Evolutionary conservation across 495 filamentous ascomycete genomes (phyloP), one percentile per base, ranked within the genome.

Genomic region (Neurospora sp.): DNA sequence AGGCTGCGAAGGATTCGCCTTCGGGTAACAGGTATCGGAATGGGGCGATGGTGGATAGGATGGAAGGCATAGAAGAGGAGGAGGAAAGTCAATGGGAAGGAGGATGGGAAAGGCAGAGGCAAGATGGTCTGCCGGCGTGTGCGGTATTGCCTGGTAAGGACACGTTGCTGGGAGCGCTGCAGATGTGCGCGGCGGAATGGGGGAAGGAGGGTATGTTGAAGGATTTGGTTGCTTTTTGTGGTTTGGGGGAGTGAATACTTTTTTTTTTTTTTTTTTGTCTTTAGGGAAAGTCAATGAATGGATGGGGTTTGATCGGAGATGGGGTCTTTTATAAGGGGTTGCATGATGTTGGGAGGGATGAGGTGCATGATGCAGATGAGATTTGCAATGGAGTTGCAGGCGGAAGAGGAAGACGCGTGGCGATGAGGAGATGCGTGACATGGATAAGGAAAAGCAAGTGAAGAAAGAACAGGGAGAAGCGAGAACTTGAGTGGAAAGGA

Each of bases 71-170:
- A 35, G 14, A 9, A 31, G 53, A 16, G 35, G 53, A 10, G 20
- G 46, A 61, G 22, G 53, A 16, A 61, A 35, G 53, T 61, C 3
- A 35, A 6, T 35, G 53, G 53, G 46, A 53, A 27, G 11, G 46
- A 48, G 20, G 46, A 48, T 53, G 46, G 42, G 53, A 61, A 61
- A 61, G 12, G 53, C 22, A 61, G 14, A 61, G 10, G 75, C 46
- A 75, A 16, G 75, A 77, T 18, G 82, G 81, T 10, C 81, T 93
- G 40, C 94, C 91, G 7, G 83, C 88, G 0, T 88, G 87, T 38
- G 53, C 53, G 12, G 88, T 91, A 3, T 77, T 94, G 16, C 92
- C 92, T 5, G 85, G 87, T 69, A 90, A 88, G 75, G 91, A 94
- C 72, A 91, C 84, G 77, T 82, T 96, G 70, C 86, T 94, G 20